These are phyloP conservation scores for Diplodia seriata DNA, from an alignment of 2,329 filamentous ascomycete genomes.

Conservation along the genomic window DNA sequence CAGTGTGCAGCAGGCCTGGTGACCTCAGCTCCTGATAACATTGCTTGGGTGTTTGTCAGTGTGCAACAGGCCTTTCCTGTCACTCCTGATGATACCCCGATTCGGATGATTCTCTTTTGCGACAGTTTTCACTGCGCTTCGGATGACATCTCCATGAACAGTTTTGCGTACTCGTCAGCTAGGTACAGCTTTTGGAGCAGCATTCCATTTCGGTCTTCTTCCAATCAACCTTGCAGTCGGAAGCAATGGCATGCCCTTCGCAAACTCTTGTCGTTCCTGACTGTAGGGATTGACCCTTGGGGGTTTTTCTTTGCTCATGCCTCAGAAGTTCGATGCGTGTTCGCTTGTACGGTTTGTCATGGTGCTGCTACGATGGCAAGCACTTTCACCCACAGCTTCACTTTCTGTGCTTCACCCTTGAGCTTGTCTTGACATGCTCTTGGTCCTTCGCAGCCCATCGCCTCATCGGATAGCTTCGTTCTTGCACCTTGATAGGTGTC, in stretches of 20 bases:
- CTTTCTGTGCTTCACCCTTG: background rate
- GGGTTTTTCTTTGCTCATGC: background rate
- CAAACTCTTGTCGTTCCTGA: background rate
- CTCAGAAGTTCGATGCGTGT: background rate
- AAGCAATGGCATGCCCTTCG: background rate
- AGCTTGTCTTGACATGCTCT: background rate
- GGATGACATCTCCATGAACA: no score
- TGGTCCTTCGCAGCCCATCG: background rate
- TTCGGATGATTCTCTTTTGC: no score
- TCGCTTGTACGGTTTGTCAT: constrained; percentile 5
- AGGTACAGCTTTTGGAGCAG: no score
- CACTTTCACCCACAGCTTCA: constrained; percentile 6
- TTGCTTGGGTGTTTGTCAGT: no score
- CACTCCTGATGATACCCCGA: no score
- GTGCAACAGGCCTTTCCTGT: no score
- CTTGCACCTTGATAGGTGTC: background rate
- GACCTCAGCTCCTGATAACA: no score
- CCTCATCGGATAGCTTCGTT: background rate
- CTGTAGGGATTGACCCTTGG: background rate
- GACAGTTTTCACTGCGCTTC: no score
- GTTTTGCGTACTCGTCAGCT: no score
- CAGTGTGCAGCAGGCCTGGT: no score
- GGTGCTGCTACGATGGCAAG: background rate
- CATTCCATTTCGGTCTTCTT: no score
- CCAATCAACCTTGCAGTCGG: background rate